phyloP scores from a whole-genome alignment of 352 stramenopile genomes.

The Phytophthora sp. region DNA sequence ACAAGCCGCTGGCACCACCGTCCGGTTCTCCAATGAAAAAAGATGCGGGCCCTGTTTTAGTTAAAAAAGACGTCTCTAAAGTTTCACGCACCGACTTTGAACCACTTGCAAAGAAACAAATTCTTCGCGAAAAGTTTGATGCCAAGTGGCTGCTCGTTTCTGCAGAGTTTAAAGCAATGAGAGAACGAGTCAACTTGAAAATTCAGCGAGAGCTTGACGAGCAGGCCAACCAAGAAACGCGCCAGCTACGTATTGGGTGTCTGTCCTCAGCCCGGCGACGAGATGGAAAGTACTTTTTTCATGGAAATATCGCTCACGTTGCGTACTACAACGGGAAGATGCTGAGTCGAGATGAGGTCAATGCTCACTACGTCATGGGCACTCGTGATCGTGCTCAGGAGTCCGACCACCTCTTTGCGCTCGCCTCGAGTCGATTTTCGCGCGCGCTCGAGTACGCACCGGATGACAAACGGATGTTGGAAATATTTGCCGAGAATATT shows the following conservation, averaged over 20 bases:
- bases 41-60: background rate
- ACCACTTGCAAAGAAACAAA: slow-evolving; percentile 80
- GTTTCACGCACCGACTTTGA: slow-evolving; percentile 79
- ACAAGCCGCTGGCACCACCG: too few relatives aligned
- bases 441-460: slow-evolving; percentile 61
- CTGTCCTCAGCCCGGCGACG: slow-evolving; percentile 59
- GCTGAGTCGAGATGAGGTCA: slow-evolving; percentile 73
- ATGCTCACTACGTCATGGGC: slow-evolving; percentile 77
- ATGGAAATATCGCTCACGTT: slow-evolving; percentile 83
- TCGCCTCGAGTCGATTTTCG: slow-evolving; percentile 76
- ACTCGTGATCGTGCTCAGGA: slow-evolving; percentile 62
- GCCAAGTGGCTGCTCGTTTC: slow-evolving; percentile 55
- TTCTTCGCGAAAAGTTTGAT: slow-evolving; percentile 77
- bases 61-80: slow-evolving; percentile 70
- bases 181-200: slow-evolving; percentile 72
- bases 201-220: slow-evolving; percentile 75
- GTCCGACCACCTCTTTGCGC: slow-evolving; percentile 78
- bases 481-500: slow-evolving; percentile 82
- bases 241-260: slow-evolving; percentile 78
- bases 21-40: slow-evolving; percentile 11
- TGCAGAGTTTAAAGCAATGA: slow-evolving; percentile 77
- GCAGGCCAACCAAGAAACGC: slow-evolving; percentile 55
- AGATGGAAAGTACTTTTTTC: slow-evolving; percentile 89
- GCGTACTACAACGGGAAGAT: slow-evolving; percentile 76
- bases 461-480: slow-evolving; percentile 68